Evolutionary conservation across 176 grass and related monocot species (phyloP), one percentile per base, ranked within the genome.

Genomic region (Pharus latifolius): DNA sequence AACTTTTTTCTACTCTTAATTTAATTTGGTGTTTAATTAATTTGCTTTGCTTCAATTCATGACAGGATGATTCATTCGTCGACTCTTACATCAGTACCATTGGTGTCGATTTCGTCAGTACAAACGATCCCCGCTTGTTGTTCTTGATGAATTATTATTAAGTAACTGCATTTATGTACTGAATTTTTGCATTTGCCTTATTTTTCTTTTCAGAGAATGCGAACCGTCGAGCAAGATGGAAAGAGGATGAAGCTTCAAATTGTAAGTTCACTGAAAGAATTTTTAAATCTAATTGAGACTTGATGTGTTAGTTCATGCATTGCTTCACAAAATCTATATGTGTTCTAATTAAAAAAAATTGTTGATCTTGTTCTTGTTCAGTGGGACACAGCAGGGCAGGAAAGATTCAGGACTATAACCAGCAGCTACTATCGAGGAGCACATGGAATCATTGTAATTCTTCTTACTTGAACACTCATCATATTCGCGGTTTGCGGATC

Each of bases 331-430:
- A 48, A 65, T 73, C 14, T 49, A 48, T 3, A 13, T 53, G 4
- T 54, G 23, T 62, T 49, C 66, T n/a, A n/a, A n/a, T n/a, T n/a
- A n/a, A n/a, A n/a, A n/a, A n/a, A n/a, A n/a, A n/a, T n/a, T n/a
- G n/a, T n/a, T 82, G 56, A 74, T 77, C 75, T 49, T 20, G 19
- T 64, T 79, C 34, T 76, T 81, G 53, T 72, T 40, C 60, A 97
- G 93, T 92, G 93, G 93, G 93, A 97, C 80, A 97, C 93, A 80
- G 89, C 93, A 83, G 86, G 89, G 20, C 93, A 97, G 38, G 83
- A 97, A 56, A 83, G 93, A 49, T 97, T 97, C 76, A 92, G 93
- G 71, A 97, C 93, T 48, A 97, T 92, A 43, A 97, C 86, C 68
- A 92, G 83, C 74, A 92, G 94, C 70, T 97, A 97, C 74, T 97